Base-by-base conservation (phyloP, 2,329 filamentous ascomycete species). In the Ophiognomonia clavigignenti-juglandacearum region DNA sequence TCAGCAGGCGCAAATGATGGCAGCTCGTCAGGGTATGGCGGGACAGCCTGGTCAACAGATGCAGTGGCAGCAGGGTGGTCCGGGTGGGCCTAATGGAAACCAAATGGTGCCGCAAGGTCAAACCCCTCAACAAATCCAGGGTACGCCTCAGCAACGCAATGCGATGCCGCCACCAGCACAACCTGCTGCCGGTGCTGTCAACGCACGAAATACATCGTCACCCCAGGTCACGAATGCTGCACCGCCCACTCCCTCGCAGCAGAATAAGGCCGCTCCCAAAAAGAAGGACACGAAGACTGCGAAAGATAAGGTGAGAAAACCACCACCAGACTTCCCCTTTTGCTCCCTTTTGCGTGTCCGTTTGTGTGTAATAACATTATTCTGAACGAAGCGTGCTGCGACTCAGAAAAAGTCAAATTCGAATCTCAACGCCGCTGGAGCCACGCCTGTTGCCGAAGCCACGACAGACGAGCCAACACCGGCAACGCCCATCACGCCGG, bases 231-330 rank as follows among this genome's bases (percentile, higher is more conserved):
- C 75, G 52, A 80, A 75, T 50, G 76, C 80, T 6, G 85, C 84
- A 29, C 87, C 88, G 1, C 87, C 87, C 1, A 93, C 88, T 4
- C 88, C 88, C 1, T 83, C 80, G 43, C 85, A 88, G 61, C 64
- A 72, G 2, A 84, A 82, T 60, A 92, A 92, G 71, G 67, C 84
- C 4, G 82, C 80, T 27, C 85, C 86, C 1, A 90, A 88, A 65
- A 92, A 92, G 77, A 87, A 88, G 71, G 80, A 82, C 26, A 70
- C 68, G 5, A 85, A 84, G 65, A 75, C 72, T 51, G 71, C 78
- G 5, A 86, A 84, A 65, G 72, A 68, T 48, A 88, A 88, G 82
- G 85, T 87, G 77, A 69, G 71, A 59, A 23, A 24, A 34, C 35
- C 9, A n/a, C 31, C 31, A 4, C 9, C 16, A 16, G n/a, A n/a